Percentiles rank a stretch among this genome's conserved stretches.
Conservation (phyloP, 176 grass and related monocot genomes). For the Cenchrus purpureus region DNA sequence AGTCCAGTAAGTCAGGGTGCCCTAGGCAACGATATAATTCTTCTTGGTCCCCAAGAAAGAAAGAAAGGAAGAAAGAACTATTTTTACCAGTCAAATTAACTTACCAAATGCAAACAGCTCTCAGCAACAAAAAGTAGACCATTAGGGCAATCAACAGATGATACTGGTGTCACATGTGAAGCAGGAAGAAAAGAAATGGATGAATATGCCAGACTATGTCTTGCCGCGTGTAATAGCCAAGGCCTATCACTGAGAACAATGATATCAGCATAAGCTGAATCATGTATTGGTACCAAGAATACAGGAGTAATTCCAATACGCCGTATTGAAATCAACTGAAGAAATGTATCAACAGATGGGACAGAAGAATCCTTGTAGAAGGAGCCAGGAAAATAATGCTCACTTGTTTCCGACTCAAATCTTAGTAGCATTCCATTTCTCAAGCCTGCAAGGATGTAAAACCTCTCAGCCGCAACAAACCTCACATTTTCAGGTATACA, state of each 20-base stretch:
- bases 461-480: constrained; percentile 73
- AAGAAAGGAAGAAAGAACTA: constrained; percentile 10
- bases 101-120: constrained; percentile 95
- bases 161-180: constrained; percentile 90
- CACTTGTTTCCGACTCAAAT: constrained; percentile 65
- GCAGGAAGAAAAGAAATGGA: constrained; percentile 94
- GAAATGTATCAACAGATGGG: constrained; percentile 49
- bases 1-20: background rate
- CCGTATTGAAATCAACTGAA: constrained; percentile 85
- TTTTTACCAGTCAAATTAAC: constrained; percentile 32
- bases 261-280: constrained; percentile 78
- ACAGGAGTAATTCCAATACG: constrained; percentile 96
- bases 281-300: constrained; percentile 70
- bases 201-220: constrained; percentile 94
- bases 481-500: constrained; percentile 96
- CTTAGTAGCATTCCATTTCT: constrained; percentile 98
- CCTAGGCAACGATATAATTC: background rate
- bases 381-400: constrained; percentile 44
- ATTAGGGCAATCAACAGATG: constrained; percentile 80
- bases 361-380: constrained; percentile 47
- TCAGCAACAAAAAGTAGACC: constrained; percentile 96
- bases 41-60: background rate
- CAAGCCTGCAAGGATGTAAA: constrained; percentile 88
- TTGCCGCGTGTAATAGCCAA: constrained; percentile 83
- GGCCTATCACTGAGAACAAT: constrained; percentile 94